Base-by-base conservation (phyloP, 2,329 filamentous ascomycete species). In the Alternaria rosae region DNA sequence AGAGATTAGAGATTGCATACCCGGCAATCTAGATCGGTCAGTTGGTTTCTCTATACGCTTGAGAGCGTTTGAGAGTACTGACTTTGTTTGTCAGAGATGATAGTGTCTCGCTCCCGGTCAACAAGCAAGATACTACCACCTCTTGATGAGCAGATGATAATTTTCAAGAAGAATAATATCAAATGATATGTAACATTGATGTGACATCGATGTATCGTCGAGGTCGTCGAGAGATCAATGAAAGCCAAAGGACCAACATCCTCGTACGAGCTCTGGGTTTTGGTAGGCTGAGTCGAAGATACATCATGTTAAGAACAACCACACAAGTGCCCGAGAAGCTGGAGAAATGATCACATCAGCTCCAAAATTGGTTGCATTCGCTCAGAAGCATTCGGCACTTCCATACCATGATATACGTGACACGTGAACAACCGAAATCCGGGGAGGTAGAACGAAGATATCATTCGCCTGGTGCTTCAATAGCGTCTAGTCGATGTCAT, bases 401-500 rank as follows among this genome's bases (percentile, higher is more conserved):
- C 30, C 32, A 51, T 21, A 21, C 15, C 47, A 20, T 25, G 30
- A n/a, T 35, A 35, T 23, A 25, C n/a, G 30, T 15, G 20, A 38
- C 15, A 51, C 47, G n/a, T 17, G 8, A 35, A 21, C 32, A 35
- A 20, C 23, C 23, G 28, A 51, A 38, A 51, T 13, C 20, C 28
- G 12, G 20, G 30, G 30, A 51, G 47, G 30, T 51, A 51, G 30
- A 51, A 23, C 21, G 20, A 51, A 35, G 28, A 20, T 51, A 17
- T 15, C 47, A 38, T 57, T 51, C 35, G 28, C 59, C 58, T 30
- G 45, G 54, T 64, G 58, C 57, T 57, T 35, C 30, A 48, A 53
- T 55, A 41, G 56, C 52, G 43, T 62, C 52, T 64, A 59, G 25
- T 53, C 52, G 52, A 50, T 62, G 48, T 59, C 65, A 62, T 66